Evolutionary conservation across 495 filamentous ascomycete species (phyloP).

Genomic region (Lichina pygmaea): DNA sequence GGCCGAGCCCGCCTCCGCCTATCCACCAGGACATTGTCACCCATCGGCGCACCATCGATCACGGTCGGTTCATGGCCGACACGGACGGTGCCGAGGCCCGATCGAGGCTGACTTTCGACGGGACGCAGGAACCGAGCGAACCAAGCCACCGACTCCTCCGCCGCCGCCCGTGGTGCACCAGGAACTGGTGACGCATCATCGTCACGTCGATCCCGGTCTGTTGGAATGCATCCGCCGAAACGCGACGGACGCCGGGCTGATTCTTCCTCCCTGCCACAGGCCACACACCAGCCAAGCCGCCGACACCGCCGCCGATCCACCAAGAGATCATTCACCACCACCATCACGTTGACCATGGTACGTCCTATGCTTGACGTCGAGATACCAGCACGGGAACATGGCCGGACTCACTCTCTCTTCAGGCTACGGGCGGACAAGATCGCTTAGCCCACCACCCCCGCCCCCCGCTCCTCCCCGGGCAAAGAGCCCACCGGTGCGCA

Average conservation of each 20-base stretch:
- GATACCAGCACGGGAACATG: neutral
- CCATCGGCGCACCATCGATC: constrained; percentile 67
- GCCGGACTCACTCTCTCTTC: neutral
- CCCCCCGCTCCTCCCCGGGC: constrained; percentile 1
- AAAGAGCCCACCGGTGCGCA: constrained; percentile 9
- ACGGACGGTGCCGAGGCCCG: no score
- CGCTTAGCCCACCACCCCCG: neutral
- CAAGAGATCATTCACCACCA: no score
- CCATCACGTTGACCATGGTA: no score
- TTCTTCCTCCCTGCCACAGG: no score
- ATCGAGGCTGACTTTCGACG: no score
- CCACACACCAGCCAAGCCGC: no score
- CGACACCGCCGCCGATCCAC: no score
- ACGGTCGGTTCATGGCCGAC: constrained; percentile 15
- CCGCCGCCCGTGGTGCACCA: constrained; percentile 27
- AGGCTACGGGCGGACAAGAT: neutral
- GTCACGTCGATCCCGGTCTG: constrained; percentile 68
- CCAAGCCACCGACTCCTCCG: neutral
- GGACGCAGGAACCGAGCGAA: constrained; percentile 3
- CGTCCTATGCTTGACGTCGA: no score
- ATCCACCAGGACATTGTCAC: constrained; percentile 55
- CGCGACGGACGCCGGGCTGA: no score
- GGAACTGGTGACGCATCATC: constrained; percentile 63
- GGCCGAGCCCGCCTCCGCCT: constrained; percentile 11
- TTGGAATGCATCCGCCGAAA: neutral